Percentiles rank a stretch among this genome's conserved stretches.
Conservation (phyloP, 257 asterid genomes). For the Penstemon newberryi region DNA sequence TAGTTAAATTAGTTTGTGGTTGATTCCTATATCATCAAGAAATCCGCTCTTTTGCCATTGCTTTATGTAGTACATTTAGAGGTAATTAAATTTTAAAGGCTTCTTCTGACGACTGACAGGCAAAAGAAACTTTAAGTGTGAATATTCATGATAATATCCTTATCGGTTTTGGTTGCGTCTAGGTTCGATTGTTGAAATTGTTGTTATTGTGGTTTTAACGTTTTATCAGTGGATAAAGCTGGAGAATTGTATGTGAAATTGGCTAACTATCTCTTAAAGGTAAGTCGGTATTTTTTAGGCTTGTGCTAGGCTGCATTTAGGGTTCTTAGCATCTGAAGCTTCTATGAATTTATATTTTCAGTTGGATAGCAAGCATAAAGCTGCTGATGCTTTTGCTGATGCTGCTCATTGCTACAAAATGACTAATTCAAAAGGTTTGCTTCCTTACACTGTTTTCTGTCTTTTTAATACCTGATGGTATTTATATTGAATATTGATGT, state of each 20-base stretch:
- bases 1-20: too few relatives aligned
- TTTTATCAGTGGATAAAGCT: conserved; percentile 83
- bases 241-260: conserved; percentile 81
- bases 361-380: conserved; percentile 98
- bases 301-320: neutral
- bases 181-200: neutral
- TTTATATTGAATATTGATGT: neutral
- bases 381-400: conserved; percentile 89
- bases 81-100: neutral
- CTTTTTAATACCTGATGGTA: neutral
- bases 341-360: conserved; percentile 32
- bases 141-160: neutral
- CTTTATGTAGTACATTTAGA: neutral
- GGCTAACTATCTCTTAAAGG: conserved; percentile 84
- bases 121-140: neutral
- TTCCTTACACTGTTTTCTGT: neutral
- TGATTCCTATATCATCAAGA: too few relatives aligned
- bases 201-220: conserved; percentile 7
- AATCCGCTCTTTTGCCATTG: neutral
- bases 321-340: conserved; percentile 12
- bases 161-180: neutral
- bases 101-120: neutral
- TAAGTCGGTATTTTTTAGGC: conserved; percentile 22
- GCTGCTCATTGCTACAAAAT: conserved; percentile 95
- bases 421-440: conserved; percentile 60